Evolutionary conservation across 441 rosid species (phyloP).

Genomic region (Pelargonium myrrhifolium): DNA sequence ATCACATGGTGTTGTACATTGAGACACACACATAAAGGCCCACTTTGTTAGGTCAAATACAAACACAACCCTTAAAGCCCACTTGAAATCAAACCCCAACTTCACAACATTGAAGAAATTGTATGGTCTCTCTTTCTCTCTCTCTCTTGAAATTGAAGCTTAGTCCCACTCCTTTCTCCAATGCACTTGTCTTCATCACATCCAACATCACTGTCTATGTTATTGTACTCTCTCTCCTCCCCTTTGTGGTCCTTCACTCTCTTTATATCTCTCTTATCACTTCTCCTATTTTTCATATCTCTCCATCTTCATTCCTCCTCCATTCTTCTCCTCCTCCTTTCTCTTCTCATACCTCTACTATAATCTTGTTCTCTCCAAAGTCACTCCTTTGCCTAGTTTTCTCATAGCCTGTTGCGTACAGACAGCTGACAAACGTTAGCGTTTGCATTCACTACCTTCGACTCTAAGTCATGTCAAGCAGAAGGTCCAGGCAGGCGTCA

Average conservation of each 20-base stretch:
- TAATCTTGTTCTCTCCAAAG: background rate
- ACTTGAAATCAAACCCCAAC: conserved; percentile 48
- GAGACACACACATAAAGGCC: conserved; percentile 56
- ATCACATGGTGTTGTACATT: conserved; percentile 66
- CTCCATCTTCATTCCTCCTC: conserved; percentile 15
- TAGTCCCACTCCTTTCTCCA: conserved; percentile 33
- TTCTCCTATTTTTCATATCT: conserved; percentile 37
- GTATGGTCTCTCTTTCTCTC: background rate
- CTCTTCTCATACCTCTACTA: conserved; percentile 2
- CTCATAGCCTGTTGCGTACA: background rate
- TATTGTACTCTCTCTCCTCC: conserved; percentile 31
- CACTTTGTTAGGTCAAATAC: conserved; percentile 47
- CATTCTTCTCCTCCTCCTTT: conserved; percentile 3
- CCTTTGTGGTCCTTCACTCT: conserved; percentile 41
- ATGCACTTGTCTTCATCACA: conserved; percentile 64
- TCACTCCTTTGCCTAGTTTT: conserved; percentile 5
- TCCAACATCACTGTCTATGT: conserved; percentile 64
- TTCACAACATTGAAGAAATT: conserved; percentile 22
- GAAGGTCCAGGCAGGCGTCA: conserved; percentile 61
- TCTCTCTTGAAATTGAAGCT: no score
- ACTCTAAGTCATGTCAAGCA: conserved; percentile 47
- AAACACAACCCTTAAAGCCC: conserved; percentile 45
- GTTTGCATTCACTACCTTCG: background rate
- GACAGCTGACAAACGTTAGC: background rate
- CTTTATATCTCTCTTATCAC: conserved; percentile 51